Conservation (phyloP, 331 rosid species). For the Arachis monticola region DNA sequence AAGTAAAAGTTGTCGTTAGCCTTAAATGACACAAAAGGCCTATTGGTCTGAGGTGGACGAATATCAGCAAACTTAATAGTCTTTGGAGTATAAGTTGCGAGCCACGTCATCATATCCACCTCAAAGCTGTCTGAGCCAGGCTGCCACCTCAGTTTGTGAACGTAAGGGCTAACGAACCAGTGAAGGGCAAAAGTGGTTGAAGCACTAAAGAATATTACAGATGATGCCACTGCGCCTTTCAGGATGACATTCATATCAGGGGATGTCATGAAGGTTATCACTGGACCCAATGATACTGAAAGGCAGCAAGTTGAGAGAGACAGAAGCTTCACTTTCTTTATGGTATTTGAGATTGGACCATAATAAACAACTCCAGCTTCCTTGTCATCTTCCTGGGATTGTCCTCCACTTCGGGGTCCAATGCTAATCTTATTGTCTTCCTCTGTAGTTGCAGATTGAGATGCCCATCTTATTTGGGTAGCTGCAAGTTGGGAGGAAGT, state of each 20-base stretch:
- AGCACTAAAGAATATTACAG: slow-evolving; percentile 84
- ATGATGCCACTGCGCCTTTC: slow-evolving; percentile 87
- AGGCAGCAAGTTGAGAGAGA: slow-evolving; percentile 96
- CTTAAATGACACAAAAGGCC: slow-evolving; percentile 91
- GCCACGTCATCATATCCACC: slow-evolving; percentile 94
- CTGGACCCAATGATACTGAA: slow-evolving; percentile 90
- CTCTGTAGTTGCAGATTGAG: slow-evolving; percentile 58
- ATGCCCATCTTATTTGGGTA: slow-evolving; percentile 75
- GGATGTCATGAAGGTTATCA: slow-evolving; percentile 91
- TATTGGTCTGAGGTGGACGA: slow-evolving; percentile 68
- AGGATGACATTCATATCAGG: slow-evolving; percentile 91
- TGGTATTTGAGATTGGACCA: slow-evolving; percentile 85
- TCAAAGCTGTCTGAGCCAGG: slow-evolving; percentile 93
- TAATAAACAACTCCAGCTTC: slow-evolving; percentile 62
- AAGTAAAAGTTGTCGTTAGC: slow-evolving; percentile 81
- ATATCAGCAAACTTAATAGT: slow-evolving; percentile 85
- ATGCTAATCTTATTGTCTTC: slow-evolving; percentile 81
- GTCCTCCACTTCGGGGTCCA: slow-evolving; percentile 62
- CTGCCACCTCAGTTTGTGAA: slow-evolving; percentile 90
- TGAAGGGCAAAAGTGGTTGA: slow-evolving; percentile 77
- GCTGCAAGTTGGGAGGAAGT: slow-evolving; percentile 38
- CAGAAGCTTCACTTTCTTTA: slow-evolving; percentile 88
- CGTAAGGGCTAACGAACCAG: slow-evolving; percentile 92
- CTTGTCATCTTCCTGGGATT: slow-evolving; percentile 56
- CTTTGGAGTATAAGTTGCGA: slow-evolving; percentile 62